Evolutionary conservation across 495 filamentous ascomycete species (phyloP).

Genomic region (Glarea lozoyensis): DNA sequence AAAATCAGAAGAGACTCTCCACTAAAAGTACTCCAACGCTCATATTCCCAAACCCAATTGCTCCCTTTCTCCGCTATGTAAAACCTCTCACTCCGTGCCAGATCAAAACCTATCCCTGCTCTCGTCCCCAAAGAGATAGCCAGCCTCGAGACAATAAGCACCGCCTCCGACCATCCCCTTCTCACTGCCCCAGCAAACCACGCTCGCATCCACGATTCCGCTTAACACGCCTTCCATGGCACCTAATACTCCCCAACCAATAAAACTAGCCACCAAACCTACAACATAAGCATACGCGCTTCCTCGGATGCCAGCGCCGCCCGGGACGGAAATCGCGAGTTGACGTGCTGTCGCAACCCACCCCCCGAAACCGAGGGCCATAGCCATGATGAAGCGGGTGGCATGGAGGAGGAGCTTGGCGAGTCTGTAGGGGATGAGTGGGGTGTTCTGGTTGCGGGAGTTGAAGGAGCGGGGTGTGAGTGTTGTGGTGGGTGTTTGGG

Average conservation of each 20-base stretch:
- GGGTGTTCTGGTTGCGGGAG: slow-evolving; percentile 35
- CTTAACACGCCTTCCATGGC: slow-evolving; percentile 89
- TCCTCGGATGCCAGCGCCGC: slow-evolving; percentile 51
- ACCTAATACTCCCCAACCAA: slow-evolving; percentile 93
- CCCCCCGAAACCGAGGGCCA: slow-evolving; percentile 84
- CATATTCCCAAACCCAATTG: too few relatives aligned
- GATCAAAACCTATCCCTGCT: neutral
- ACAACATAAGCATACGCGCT: slow-evolving; percentile 94
- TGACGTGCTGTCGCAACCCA: slow-evolving; percentile 90
- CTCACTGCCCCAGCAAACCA: slow-evolving; percentile 93
- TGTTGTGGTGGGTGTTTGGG: slow-evolving; percentile 48
- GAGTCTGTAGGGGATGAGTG: slow-evolving; percentile 63
- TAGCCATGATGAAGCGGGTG: slow-evolving; percentile 79
- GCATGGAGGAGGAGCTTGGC: slow-evolving; percentile 89
- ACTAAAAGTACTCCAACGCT: too few relatives aligned
- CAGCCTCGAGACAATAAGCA: slow-evolving; percentile 82
- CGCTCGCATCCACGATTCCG: slow-evolving; percentile 82
- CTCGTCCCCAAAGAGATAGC: slow-evolving; percentile 64
- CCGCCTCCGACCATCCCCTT: slow-evolving; percentile 58
- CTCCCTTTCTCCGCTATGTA: too few relatives aligned
- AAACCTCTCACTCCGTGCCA: too few relatives aligned
- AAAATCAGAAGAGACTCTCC: too few relatives aligned
- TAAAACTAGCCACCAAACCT: slow-evolving; percentile 80
- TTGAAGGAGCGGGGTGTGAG: slow-evolving; percentile 49
- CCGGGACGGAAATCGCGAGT: slow-evolving; percentile 42